Base-by-base conservation (phyloP, 148 eudicot species). In the Rheum nobile region DNA sequence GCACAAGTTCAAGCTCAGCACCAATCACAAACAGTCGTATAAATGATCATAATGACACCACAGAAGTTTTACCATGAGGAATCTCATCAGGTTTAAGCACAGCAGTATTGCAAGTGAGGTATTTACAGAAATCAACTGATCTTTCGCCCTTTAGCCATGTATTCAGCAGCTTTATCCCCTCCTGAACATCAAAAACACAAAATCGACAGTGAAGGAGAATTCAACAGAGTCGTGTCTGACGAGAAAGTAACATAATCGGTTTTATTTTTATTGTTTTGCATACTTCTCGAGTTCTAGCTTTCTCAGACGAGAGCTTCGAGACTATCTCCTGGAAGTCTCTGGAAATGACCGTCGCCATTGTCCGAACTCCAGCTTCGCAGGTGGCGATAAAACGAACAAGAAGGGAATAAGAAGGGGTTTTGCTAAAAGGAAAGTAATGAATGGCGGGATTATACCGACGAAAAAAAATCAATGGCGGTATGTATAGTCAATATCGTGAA, bases 91-190 rank as follows among this genome's bases (percentile, higher is more conserved):
- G 88, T 72, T 84, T 83, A 55, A 94, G 88, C 86, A 48, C 67
- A 19, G 91, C 85, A 34, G 97, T 88, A 39, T 84, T 79, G 37
- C 85, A 84, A 22, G 89, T 79, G 21, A 94, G 46, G 73, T 82
- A 91, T 82, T 76, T 86, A 84, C 96, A 89, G 78, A 94, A 89
- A 70, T 54, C 80, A 16, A 79, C 72, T 13, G 93, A 89, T 46
- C 90, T 77, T 78, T 94, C 93, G 43, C 97, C 98, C 82, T 86
- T 88, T 37, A 91, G 78, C 98, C 97, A 91, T 39, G 93, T 87
- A 75, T 79, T 89, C 81, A 94, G 77, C 84, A 94, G 71, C 73
- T 89, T 89, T 69, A 94, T 83, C 78, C 98, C 98, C 72, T 94
- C 98, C 98, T 94, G 77, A 44, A 75, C 72, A 44, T 52, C 76